Percentiles rank a stretch among this genome's conserved stretches.
These are phyloP conservation scores for Platanthera guangdongensis DNA, from an alignment of 106 monocot species.

Conservation along the genomic window DNA sequence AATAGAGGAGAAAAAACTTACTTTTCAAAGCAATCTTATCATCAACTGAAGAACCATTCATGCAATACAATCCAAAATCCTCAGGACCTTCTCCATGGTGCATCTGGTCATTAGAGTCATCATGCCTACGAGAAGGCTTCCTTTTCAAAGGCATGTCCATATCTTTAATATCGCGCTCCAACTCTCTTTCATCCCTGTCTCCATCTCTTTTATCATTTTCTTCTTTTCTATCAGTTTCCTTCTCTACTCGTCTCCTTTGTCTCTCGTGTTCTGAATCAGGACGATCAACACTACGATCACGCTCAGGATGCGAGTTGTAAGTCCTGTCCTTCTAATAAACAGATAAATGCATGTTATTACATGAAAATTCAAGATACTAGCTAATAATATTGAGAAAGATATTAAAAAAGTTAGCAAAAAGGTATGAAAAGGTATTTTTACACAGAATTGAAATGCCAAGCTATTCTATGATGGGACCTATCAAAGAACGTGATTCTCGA, in stretches of 20 bases:
- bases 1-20: constrained; percentile 24
- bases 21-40: constrained; percentile 84
- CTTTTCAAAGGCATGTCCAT: constrained; percentile 33
- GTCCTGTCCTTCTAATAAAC: constrained; percentile 57
- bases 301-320: constrained; percentile 48
- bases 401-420: background rate
- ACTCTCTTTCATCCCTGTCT: constrained; percentile 70
- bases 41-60: constrained; percentile 69
- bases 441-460: background rate
- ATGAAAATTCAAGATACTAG: background rate
- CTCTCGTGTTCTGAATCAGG: constrained; percentile 76
- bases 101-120: constrained; percentile 38
- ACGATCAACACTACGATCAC: constrained; percentile 80
- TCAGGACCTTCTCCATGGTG: constrained; percentile 50
- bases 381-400: background rate
- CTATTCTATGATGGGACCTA: background rate
- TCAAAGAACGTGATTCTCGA: background rate
- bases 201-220: constrained; percentile 60
- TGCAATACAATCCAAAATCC: constrained; percentile 44
- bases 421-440: background rate
- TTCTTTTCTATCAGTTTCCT: constrained; percentile 78
- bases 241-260: constrained; percentile 64
- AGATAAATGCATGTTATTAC: background rate
- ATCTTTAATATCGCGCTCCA: constrained; percentile 65
- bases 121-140: constrained; percentile 46